Evolutionary conservation across 1,139 yeast genomes (phyloP).

Genomic region (Arxiozyma heterogenica): DNA sequence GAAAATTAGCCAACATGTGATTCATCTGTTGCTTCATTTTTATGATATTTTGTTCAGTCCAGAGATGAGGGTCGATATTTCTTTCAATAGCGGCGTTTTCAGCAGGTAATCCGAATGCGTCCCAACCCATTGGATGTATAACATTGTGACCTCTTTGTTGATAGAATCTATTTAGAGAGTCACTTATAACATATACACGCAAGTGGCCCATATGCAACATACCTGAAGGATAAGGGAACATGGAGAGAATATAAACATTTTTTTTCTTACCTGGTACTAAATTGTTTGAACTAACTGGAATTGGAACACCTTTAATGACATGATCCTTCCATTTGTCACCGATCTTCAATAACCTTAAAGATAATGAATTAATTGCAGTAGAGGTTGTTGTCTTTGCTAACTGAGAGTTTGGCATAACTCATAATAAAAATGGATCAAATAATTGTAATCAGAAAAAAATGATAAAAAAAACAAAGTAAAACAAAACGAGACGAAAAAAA

Average conservation of each 20-base stretch:
- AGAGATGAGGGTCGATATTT: constrained; percentile 62
- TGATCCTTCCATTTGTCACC: constrained; percentile 25
- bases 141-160: constrained; percentile 70
- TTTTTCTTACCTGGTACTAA: constrained; percentile 6
- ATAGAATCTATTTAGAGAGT: constrained; percentile 69
- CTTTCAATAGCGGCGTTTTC: constrained; percentile 95
- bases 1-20: constrained; percentile 74
- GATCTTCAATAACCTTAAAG: constrained; percentile 12
- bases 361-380: neutral
- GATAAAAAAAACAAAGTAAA: neutral
- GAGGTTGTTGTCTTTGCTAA: neutral
- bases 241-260: constrained; percentile 52
- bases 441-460: too few relatives aligned
- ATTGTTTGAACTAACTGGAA: constrained; percentile 4
- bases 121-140: constrained; percentile 98
- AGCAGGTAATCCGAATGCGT: constrained; percentile 96
- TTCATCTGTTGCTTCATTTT: constrained; percentile 81
- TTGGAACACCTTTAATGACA: constrained; percentile 17
- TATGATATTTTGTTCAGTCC: constrained; percentile 72
- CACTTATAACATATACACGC: constrained; percentile 85
- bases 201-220: constrained; percentile 86
- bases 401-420: neutral
- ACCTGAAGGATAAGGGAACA: constrained; percentile 98
- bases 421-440: too few relatives aligned
- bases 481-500: neutral